Evolutionary conservation across 2,329 filamentous ascomycete genomes (phyloP).

Genomic region (Cytospora piceicola): DNA sequence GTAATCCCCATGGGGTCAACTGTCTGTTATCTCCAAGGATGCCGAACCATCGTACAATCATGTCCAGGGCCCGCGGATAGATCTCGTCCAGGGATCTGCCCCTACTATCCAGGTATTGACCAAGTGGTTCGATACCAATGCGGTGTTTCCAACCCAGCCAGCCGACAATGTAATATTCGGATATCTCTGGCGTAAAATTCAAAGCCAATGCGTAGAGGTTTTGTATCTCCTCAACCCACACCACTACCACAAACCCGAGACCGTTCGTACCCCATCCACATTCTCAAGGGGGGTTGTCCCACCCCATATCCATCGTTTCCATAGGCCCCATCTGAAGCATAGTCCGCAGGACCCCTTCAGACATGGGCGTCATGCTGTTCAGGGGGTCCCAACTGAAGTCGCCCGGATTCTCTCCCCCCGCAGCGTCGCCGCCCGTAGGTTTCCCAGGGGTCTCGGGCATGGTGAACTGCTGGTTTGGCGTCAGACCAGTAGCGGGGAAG

Average conservation of each 20-base stretch:
- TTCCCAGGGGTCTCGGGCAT: conserved; percentile 44
- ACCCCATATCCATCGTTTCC: conserved; percentile 61
- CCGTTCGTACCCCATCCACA: background rate
- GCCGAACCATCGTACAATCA: conserved; percentile 6
- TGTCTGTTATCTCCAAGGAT: background rate
- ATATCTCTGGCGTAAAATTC: background rate
- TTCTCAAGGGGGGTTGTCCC: conserved; percentile 44
- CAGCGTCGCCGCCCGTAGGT: conserved; percentile 27
- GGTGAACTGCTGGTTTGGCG: conserved; percentile 41
- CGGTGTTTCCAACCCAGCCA: background rate
- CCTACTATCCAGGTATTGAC: background rate
- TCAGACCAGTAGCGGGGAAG: conserved; percentile 44
- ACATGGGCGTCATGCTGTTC: conserved; percentile 56
- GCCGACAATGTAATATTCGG: background rate
- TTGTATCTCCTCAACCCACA: background rate
- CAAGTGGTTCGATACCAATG: background rate
- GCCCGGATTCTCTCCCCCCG: conserved; percentile 18
- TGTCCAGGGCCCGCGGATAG: background rate
- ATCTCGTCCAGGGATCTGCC: background rate
- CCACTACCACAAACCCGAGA: background rate
- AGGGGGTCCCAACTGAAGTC: conserved; percentile 42
- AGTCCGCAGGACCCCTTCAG: conserved; percentile 60
- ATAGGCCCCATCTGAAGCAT: conserved; percentile 63
- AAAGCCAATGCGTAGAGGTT: background rate
- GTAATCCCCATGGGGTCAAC: background rate